phyloP scores from a whole-genome alignment of 2,329 filamentous ascomycete species.

The Claviceps humidiphila region DNA sequence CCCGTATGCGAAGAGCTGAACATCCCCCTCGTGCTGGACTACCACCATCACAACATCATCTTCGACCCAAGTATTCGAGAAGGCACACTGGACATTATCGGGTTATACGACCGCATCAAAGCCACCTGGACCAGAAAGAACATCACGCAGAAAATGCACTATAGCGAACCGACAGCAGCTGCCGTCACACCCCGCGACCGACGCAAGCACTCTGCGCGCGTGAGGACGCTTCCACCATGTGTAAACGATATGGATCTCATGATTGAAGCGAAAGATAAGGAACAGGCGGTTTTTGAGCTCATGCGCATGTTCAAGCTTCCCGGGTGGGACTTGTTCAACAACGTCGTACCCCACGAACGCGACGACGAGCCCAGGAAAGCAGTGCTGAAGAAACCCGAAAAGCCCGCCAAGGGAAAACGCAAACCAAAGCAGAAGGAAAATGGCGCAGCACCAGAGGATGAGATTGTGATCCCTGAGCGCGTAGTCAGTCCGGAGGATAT shows the following conservation, averaged over 20 bases:
- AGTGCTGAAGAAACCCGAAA: conserved; percentile 25
- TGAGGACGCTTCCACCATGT: conserved; percentile 71
- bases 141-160: conserved; percentile 94
- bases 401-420: conserved; percentile 24
- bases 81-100: conserved; percentile 69
- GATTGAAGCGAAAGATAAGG: conserved; percentile 98
- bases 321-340: conserved; percentile 61
- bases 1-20: conserved; percentile 88
- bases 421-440: conserved; percentile 13
- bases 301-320: conserved; percentile 82
- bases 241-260: conserved; percentile 81
- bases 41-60: conserved; percentile 89
- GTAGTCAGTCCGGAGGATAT: conserved; percentile 53
- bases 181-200: conserved; percentile 67
- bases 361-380: conserved; percentile 54
- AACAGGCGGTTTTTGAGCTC: conserved; percentile 88
- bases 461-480: conserved; percentile 24
- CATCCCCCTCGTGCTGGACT: conserved; percentile 86
- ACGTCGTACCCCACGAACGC: conserved; percentile 64
- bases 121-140: conserved; percentile 73
- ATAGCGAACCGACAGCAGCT: conserved; percentile 54
- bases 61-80: conserved; percentile 67
- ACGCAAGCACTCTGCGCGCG: conserved; percentile 73
- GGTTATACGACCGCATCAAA: conserved; percentile 61
- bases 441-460: conserved; percentile 22